Base-by-base conservation (phyloP, 192 early-diverging fungal species). In the Bifiguratus adelaidae region DNA sequence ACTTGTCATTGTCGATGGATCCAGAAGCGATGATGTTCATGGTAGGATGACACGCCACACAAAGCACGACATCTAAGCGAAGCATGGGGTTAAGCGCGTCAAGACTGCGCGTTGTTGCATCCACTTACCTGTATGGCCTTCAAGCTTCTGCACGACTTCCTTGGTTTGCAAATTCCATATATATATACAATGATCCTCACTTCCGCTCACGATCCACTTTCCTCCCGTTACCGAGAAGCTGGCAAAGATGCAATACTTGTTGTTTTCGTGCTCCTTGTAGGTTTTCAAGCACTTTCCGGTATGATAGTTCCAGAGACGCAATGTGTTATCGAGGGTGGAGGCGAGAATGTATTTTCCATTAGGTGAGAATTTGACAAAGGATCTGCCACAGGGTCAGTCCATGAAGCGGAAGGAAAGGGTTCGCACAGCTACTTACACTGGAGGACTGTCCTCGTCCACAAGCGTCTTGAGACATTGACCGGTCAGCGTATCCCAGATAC, bases 291-390 rank as follows among this genome's bases (percentile, higher is more conserved):
- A 96, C 56, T 97, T 96, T 26, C 88, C 89, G 19, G 82, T 88
- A 22, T 89, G 84, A 58, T 89, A 87, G 63, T 81, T 86, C 96
- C 96, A 99, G 36, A 99, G 74, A 8, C 92, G 80, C 38, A 99
- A 65, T 21, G 90, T 95, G 55, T 77, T 89, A 72, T 99, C 93
- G 41, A 89, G 74, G 7, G 91, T 94, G 7, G 89, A 82, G 7
- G 96, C 91, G 30, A 99, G 71, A 50, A 99, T 91, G 56, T 91
- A 99, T 71, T 97, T 96, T 45, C 94, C 90, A 62, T 99, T 99
- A 27, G 96, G 96, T 24, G 94, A 97, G 60, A 99, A 99, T 61
- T 92, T 93, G 11, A 93, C 92, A 73, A 89, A 95, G 5, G 90
- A 85, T 7, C 82, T 88, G 43, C 22, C 28, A 50, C 8, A 16